A percentile compares a stretch with the other conserved stretches of the same genome.
These are phyloP conservation scores for Pyrenula massariospora DNA, from an alignment of 495 filamentous ascomycete species.

Conservation along the genomic window DNA sequence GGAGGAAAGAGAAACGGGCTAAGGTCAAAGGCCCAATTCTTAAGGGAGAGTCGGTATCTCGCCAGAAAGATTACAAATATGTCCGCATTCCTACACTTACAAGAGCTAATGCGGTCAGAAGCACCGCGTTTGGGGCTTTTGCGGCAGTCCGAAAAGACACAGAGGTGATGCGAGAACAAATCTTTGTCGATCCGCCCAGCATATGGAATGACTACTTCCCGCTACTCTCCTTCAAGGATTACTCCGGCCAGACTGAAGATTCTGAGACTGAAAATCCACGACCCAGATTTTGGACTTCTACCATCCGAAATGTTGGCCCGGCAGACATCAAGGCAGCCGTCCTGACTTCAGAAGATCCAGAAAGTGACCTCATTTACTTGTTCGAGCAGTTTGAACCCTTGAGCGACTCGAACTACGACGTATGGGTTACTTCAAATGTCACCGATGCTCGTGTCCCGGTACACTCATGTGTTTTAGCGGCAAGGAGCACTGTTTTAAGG, in stretches of 20 bases:
- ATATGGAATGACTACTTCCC: constrained; percentile 66
- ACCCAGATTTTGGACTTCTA: constrained; percentile 28
- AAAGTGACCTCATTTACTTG: constrained; percentile 36
- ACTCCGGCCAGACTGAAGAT: constrained; percentile 9
- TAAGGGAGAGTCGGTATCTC: constrained; percentile 30
- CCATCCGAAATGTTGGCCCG: constrained; percentile 2
- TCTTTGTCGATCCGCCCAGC: constrained; percentile 46
- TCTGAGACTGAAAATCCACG: constrained; percentile 21
- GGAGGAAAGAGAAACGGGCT: constrained; percentile 68
- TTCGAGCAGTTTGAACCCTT: constrained; percentile 11
- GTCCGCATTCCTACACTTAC: constrained; percentile 79
- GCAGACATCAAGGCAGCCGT: constrained; percentile 30
- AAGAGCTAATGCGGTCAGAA: constrained; percentile 67
- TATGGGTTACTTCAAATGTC: constrained; percentile 40
- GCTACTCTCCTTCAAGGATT: constrained; percentile 47
- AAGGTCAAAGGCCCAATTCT: constrained; percentile 64
- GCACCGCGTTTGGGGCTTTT: constrained; percentile 79
- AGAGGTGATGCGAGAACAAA: constrained; percentile 65
- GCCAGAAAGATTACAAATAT: constrained; percentile 84
- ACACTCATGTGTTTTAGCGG: constrained; percentile 70
- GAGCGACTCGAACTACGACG: constrained; percentile 17
- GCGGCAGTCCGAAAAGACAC: constrained; percentile 79
- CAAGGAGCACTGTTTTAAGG: constrained; percentile 59
- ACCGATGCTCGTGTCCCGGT: constrained; percentile 62
- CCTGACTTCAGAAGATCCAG: constrained; percentile 42